phyloP scores from a whole-genome alignment of 139 green algal genomes.

The Deuterostichococcus epilithicus region DNA sequence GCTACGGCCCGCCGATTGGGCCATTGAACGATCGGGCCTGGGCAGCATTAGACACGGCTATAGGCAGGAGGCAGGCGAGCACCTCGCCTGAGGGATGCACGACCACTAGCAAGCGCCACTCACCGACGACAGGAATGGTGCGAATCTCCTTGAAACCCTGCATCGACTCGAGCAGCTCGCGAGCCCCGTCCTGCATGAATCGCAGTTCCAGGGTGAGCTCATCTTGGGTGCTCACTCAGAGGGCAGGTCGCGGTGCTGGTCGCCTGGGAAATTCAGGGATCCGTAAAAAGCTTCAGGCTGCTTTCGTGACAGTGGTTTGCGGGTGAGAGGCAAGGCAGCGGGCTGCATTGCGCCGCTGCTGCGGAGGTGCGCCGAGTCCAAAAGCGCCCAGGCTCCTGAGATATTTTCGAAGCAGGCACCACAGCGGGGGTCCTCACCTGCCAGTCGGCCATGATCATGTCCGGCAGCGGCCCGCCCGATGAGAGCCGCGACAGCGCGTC shows the following conservation, averaged over 20 bases:
- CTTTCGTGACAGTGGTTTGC: background rate
- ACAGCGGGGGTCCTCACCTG: background rate
- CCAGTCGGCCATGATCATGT: background rate
- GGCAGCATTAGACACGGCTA: background rate
- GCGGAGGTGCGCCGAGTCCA: no score
- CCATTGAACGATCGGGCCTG: background rate
- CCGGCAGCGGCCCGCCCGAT: no score
- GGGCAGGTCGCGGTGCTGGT: no score
- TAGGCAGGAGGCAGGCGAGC: background rate
- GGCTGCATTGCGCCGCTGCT: background rate
- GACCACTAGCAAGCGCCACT: background rate
- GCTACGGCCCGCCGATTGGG: background rate
- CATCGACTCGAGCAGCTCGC: no score
- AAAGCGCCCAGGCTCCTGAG: background rate
- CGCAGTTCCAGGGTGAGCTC: no score
- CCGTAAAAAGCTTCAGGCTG: no score
- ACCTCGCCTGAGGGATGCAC: background rate
- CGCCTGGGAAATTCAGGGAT: no score
- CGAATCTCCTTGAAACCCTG: no score
- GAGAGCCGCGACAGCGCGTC: background rate
- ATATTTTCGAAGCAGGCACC: background rate
- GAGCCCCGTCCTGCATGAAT: no score
- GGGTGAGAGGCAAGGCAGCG: background rate
- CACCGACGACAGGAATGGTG: no score
- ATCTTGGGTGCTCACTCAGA: no score